Evolutionary conservation across 169 alveolate species (phyloP), one percentile per base, ranked within the genome.

Genomic region (Plasmodium reichenowi): DNA sequence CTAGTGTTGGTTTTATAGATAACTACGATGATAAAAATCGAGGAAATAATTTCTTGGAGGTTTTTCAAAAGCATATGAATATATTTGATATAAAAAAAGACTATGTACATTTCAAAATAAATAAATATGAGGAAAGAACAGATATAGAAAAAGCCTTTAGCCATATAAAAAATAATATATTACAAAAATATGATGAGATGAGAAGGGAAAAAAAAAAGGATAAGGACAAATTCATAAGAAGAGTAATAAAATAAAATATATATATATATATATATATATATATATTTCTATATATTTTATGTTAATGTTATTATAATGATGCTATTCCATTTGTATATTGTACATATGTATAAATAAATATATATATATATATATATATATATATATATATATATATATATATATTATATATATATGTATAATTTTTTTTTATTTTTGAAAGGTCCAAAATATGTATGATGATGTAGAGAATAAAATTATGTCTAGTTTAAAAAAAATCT

Each of bases 401-500:
- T 1, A 26, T 26, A 67, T 43, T 43, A 1, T 26, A 26, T 26
- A 1, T 26, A 26, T 26, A 1, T 52, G 1, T 0, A 66, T 7
- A 66, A 0, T 2, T 26, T 26, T 26, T 26, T 26, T 43, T 9
- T 38, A 12, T 15, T 45, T 20, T 48, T 48, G 54, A 20, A 38
- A 76, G 88, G 64, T 62, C 54, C 67, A 76, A 22, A 76, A 24
- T 62, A 63, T 76, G 22, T 76, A 76, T 68, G 52, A 5, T 32
- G 88, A 76, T 20, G 63, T 76, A 56, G 88, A 76, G 54, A 66
- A 52, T 17, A 67, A 68, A 48, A 32, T 76, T 5, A 20, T 76
- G 15, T 6, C 72, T 3, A 70, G 88, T 12, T 76, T 76, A 68
- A 67, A 58, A 26, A 10, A 12, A 29, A 32, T 62, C 17, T 76